Base-by-base conservation (phyloP, 164 flowering plant species). In the Macadamia integrifolia region DNA sequence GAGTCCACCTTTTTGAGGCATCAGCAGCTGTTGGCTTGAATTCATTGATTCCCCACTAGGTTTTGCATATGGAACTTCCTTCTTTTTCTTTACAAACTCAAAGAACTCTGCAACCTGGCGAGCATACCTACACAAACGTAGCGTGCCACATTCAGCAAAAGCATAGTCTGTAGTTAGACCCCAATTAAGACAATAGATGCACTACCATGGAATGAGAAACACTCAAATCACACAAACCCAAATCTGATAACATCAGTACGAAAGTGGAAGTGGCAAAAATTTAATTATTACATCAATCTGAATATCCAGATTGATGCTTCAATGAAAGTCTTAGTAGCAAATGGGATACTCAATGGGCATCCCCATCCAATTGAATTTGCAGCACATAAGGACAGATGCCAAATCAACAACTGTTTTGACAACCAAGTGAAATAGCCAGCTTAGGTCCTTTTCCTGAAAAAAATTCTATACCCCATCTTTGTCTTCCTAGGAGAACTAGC, bases 61-160 rank as follows among this genome's bases (percentile, higher is more conserved):
- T 43, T 70, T 67, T 29, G 79, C 14, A 35, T 78, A 48, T 17
- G 78, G 50, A 61, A 69, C 75, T 79, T 87, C 96, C 42, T 91
- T 77, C 84, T 78, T 84, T 66, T 84, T 87, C 89, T 93, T 93
- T 82, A 93, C 98, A 78, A 86, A 91, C 76, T 86, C 87, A 64
- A 93, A 93, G 66, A 93, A 93, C 76, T 88, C 85, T 0, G 97
- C 97, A 53, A 94, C 97, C 81, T 94, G 98, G 42, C 87, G 88
- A 42, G 98, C 98, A 82, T 92, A 91, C 78, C 98, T 94, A 68
- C 83, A 82, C 9, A 67, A 44, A 58, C 40, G 56, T 13, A 44
- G 60, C 62, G 48, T 31, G 43, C 28, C 35, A 35, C 32, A 61
- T 49, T 32, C 5, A 58, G 58, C 32, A 64, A 31, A 10, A n/a